phyloP scores from a whole-genome alignment of 139 green algal genomes.

The Haematococcus sp. region DNA sequence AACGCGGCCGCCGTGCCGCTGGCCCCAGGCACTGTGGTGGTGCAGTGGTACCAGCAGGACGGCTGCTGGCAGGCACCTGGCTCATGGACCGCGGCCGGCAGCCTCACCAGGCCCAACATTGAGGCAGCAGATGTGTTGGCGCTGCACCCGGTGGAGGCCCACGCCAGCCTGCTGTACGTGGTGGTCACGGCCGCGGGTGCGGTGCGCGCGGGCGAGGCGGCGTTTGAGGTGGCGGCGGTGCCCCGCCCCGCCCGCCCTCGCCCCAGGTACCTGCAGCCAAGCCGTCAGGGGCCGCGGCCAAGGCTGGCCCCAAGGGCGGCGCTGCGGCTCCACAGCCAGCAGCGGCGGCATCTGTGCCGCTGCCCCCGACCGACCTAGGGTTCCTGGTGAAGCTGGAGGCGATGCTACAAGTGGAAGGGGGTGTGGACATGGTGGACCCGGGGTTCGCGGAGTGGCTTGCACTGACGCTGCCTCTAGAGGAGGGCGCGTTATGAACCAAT shows the following conservation, averaged over 20 bases:
- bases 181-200: background rate
- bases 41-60: constrained; percentile 40
- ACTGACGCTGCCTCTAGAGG: constrained; percentile 17
- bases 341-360: constrained; percentile 6
- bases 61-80: constrained; percentile 29
- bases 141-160: constrained; percentile 14
- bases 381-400: constrained; percentile 37
- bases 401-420: constrained; percentile 22
- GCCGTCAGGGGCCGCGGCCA: background rate
- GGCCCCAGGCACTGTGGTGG: constrained; percentile 24
- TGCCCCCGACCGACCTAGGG: constrained; percentile 17
- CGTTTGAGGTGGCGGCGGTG: constrained; percentile 24
- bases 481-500: no score
- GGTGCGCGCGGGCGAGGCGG: constrained; percentile 17
- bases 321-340: background rate
- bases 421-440: constrained; percentile 24
- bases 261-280: no score
- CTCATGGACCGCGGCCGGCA: constrained; percentile 17
- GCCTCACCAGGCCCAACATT: background rate
- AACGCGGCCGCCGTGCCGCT: background rate
- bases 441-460: constrained; percentile 28
- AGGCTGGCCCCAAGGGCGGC: background rate
- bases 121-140: constrained; percentile 11
- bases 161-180: constrained; percentile 31
- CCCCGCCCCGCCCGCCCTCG: no score